Percentiles rank a stretch among this genome's conserved stretches.
phyloP scores from a whole-genome alignment of 75 land plant species.

The Larix kaempferi region DNA sequence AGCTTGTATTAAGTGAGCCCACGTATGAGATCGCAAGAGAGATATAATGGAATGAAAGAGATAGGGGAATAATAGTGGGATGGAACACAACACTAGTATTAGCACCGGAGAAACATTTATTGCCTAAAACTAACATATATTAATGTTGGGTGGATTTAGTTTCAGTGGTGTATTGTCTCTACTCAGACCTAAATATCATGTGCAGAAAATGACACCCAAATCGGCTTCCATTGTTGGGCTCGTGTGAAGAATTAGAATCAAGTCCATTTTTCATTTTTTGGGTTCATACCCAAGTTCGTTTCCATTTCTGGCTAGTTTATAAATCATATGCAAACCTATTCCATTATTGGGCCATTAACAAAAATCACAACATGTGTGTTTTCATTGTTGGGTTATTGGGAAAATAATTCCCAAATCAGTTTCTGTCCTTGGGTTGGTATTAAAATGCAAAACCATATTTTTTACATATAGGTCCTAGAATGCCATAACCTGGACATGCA shows the following conservation, averaged over 20 bases:
- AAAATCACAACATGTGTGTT: too few relatives aligned
- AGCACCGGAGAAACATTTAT: too few relatives aligned
- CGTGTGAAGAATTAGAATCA: not conserved
- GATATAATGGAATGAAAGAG: not conserved
- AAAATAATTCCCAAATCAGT: slow-evolving; percentile 1
- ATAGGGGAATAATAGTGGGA: not conserved
- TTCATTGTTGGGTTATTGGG: not conserved
- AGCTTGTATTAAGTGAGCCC: too few relatives aligned
- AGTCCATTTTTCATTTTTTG: not conserved
- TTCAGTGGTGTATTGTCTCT: not conserved
- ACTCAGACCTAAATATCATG: not conserved
- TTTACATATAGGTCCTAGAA: too few relatives aligned
- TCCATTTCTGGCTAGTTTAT: too few relatives aligned
- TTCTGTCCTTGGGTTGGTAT: not conserved
- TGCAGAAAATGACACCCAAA: not conserved
- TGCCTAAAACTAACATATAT: not conserved
- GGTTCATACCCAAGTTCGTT: too few relatives aligned
- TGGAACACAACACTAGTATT: too few relatives aligned
- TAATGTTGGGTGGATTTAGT: not conserved
- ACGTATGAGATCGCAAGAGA: too few relatives aligned
- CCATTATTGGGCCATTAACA: too few relatives aligned
- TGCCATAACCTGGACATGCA: too few relatives aligned
- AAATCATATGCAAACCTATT: too few relatives aligned
- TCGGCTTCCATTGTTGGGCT: not conserved
- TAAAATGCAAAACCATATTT: too few relatives aligned